Conservation (phyloP, 495 filamentous ascomycete species). For the Pyrenula massariospora region DNA sequence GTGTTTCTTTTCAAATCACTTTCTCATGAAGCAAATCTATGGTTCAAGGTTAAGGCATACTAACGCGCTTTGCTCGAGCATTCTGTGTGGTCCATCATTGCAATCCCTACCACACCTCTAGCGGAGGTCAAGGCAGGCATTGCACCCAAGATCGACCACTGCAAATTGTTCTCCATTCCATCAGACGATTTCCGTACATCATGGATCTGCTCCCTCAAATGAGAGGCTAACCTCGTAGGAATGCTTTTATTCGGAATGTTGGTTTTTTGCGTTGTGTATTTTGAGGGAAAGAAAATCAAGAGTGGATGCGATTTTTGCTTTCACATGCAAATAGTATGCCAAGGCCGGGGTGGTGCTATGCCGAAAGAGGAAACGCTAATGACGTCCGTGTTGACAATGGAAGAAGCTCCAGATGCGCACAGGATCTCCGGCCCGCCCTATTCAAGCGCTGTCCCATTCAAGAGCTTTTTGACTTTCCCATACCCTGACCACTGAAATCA, state of each 20-base stretch:
- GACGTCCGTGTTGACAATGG: too few species aligned
- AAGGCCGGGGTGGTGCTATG: not conserved
- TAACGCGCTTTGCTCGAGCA: too few species aligned
- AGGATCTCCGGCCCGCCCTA: too few species aligned
- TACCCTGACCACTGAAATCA: too few species aligned
- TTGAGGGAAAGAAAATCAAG: not conserved
- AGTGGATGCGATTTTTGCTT: not conserved
- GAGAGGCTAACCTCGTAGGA: not conserved
- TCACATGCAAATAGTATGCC: not conserved
- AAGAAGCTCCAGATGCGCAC: too few species aligned
- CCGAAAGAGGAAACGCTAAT: not conserved
- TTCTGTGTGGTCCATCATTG: constrained; percentile 1
- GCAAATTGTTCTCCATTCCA: not conserved
- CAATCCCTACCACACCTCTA: constrained; percentile 1
- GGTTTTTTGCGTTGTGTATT: constrained; percentile 1
- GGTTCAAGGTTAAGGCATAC: too few species aligned
- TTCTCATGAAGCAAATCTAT: too few species aligned
- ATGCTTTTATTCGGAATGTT: constrained; percentile 2
- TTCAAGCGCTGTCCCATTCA: too few species aligned
- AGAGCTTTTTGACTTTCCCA: too few species aligned
- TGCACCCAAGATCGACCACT: constrained; percentile 1
- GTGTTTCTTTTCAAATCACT: too few species aligned
- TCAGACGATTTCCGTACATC: constrained; percentile 1
- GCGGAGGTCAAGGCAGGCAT: not conserved
- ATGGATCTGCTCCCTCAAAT: not conserved